A percentile compares a stretch with the other conserved stretches of the same genome.
These are phyloP conservation scores for Exophiala xenobiotica DNA, from an alignment of 2,329 filamentous ascomycete genomes.

Conservation along the genomic window DNA sequence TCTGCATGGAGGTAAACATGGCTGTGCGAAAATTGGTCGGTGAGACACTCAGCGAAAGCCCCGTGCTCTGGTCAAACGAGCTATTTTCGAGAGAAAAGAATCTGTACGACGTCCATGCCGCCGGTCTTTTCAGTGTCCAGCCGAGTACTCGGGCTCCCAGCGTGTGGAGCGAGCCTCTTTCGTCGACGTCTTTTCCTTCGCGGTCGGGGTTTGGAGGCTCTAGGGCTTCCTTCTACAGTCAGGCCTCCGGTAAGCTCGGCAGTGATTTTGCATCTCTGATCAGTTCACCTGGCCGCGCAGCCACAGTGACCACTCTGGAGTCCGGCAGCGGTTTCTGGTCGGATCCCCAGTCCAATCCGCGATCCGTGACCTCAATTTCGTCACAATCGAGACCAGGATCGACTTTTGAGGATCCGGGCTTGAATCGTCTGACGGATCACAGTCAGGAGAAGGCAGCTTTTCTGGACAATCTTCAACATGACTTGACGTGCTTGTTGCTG, in stretches of 20 bases:
- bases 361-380: slow-evolving; percentile 37
- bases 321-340: slow-evolving; percentile 85
- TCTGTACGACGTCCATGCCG: slow-evolving; percentile 43
- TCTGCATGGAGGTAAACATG: slow-evolving; percentile 84
- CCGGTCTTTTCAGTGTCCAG: slow-evolving; percentile 45
- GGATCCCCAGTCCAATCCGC: slow-evolving; percentile 59
- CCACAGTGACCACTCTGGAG: slow-evolving; percentile 69
- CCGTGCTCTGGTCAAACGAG: slow-evolving; percentile 89
- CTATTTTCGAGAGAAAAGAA: slow-evolving; percentile 71
- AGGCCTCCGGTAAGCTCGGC: slow-evolving; percentile 62
- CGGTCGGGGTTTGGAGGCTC: slow-evolving; percentile 33
- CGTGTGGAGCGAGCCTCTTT: slow-evolving; percentile 45
- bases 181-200: slow-evolving; percentile 33
- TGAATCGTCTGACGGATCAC: slow-evolving; percentile 52
- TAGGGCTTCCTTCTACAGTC: slow-evolving; percentile 63
- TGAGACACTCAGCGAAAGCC: slow-evolving; percentile 77
- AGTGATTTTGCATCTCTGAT: slow-evolving; percentile 60
- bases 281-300: slow-evolving; percentile 66
- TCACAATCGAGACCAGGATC: slow-evolving; percentile 33
- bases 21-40: slow-evolving; percentile 84
- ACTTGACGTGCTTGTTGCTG: slow-evolving; percentile 76
- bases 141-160: slow-evolving; percentile 43
- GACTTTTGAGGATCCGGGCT: slow-evolving; percentile 32
- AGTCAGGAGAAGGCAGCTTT: slow-evolving; percentile 72
- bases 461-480: slow-evolving; percentile 72